A percentile compares a stretch with the other conserved stretches of the same genome.
phyloP scores from a whole-genome alignment of 2,329 filamentous ascomycete species.

The Drechslerella dactyloides region DNA sequence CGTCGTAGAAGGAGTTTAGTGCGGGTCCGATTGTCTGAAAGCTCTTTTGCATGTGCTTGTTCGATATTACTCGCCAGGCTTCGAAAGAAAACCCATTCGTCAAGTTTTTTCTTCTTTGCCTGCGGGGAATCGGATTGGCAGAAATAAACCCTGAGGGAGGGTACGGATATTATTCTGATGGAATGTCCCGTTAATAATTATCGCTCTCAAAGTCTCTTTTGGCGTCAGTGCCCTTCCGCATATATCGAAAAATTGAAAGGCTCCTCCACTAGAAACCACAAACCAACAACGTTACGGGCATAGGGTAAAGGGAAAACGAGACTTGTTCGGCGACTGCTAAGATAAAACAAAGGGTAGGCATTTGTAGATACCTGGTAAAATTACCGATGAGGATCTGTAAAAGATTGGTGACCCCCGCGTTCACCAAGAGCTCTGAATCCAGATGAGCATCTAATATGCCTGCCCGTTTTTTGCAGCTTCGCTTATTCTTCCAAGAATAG shows the following conservation, averaged over 20 bases:
- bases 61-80: constrained; percentile 18
- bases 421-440: constrained; percentile 25
- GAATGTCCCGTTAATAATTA: constrained; percentile 46
- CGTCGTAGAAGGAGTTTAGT: constrained; percentile 10
- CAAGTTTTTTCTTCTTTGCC: constrained; percentile 27
- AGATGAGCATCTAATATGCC: constrained; percentile 50
- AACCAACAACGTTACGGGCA: constrained; percentile 47
- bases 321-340: not conserved
- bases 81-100: constrained; percentile 17
- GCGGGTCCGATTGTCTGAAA: constrained; percentile 2
- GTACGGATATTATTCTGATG: constrained; percentile 40
- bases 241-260: constrained; percentile 29
- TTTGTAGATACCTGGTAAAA: constrained; percentile 48
- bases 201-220: constrained; percentile 48
- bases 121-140: constrained; percentile 26
- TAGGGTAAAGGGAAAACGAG: constrained; percentile 17
- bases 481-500: constrained; percentile 51
- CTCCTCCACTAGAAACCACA: constrained; percentile 43
- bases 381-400: constrained; percentile 35
- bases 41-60: constrained; percentile 49
- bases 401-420: constrained; percentile 45
- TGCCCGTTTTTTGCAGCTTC: constrained; percentile 43
- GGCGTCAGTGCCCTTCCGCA: constrained; percentile 28
- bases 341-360: constrained; percentile 19
- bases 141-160: constrained; percentile 24